Evolutionary conservation across 2,329 filamentous ascomycete species (phyloP), one percentile per base, ranked within the genome.

Genomic region (Thyridium curvatum): DNA sequence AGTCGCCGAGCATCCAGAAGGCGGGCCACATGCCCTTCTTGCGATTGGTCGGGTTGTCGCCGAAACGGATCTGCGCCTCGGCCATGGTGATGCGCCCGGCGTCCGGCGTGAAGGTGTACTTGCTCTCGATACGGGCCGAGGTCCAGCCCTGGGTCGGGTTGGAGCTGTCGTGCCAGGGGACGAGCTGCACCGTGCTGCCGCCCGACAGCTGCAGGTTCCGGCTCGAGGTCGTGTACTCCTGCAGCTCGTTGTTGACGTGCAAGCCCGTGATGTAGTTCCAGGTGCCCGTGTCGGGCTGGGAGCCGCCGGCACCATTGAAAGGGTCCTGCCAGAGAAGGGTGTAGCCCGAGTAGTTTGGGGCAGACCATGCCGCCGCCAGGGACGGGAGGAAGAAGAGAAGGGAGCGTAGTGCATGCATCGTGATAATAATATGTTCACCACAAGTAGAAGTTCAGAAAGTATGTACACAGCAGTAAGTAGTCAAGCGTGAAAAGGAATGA

Each of bases 271-370:
- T 38, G 38, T 64, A 53, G 43, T 66, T 59, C 53, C 79, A 70
- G 45, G 74, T 76, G 41, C 77, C 78, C 45, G 82, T 76, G 41
- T 82, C 76, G 75, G 46, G 36, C 39, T 42, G 37, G 36, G 31
- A 42, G 36, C 46, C 40, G 18, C 34, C n/a, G 16, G 37, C 26
- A 6, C 71, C 71, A 3, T 39, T 30, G 40, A 74, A 75, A 18
- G 45, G 48, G 17, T 72, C 68, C 6, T 62, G 53, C 66, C 67
- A 75, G 30, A 67, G 34, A 7, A 56, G 50, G 14, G 41, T 52
- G 51, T 60, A 64, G 37, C 65, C 64, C 8, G 44, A 42, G 46
- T 72, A 70, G 16, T 35, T 21, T 3, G 70, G 68, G 0, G 64
- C 50, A 3, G 54, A 46, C 44, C 51, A 56, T 31, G 69, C 70